Conservation (phyloP, 2,329 filamentous ascomycete genomes). For the Colletotrichum abscissum region DNA sequence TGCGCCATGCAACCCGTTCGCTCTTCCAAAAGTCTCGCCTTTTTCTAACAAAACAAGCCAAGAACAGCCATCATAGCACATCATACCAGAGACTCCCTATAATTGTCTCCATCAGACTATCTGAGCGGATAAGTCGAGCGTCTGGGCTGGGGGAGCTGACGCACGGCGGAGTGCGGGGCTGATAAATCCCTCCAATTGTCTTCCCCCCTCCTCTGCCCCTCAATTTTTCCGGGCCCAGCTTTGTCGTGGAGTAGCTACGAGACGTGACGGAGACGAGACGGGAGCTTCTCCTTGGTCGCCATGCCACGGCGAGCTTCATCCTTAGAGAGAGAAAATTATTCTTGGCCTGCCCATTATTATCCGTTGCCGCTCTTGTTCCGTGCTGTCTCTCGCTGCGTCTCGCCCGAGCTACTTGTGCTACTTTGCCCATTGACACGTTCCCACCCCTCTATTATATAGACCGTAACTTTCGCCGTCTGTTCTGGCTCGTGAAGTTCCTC, state of each 20-base stretch:
- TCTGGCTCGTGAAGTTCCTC: background rate
- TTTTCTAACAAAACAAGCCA: background rate
- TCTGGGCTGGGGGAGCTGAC: conserved; percentile 22
- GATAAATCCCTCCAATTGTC: conserved; percentile 38
- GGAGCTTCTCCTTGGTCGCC: conserved; percentile 14
- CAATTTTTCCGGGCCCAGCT: conserved; percentile 48
- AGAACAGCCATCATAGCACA: background rate
- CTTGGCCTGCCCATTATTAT: background rate
- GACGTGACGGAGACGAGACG: conserved; percentile 8
- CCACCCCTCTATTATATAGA: conserved; percentile 23
- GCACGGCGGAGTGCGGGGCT: conserved; percentile 32
- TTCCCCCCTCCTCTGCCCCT: conserved; percentile 44
- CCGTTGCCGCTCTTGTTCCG: conserved; percentile 2
- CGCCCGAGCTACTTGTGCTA: conserved; percentile 10
- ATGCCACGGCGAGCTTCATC: conserved; percentile 24
- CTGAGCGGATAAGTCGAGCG: background rate
- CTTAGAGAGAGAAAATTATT: background rate
- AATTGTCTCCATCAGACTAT: background rate
- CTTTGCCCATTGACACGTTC: conserved; percentile 8
- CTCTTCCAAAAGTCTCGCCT: background rate
- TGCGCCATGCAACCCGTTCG: background rate
- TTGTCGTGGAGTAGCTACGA: conserved; percentile 8
- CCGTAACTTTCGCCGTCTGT: background rate
- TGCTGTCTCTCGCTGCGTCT: conserved; percentile 13
- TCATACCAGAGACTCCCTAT: background rate